phyloP scores from a whole-genome alignment of 768 basidiomycete genomes.

The Gyrodon lividus region DNA sequence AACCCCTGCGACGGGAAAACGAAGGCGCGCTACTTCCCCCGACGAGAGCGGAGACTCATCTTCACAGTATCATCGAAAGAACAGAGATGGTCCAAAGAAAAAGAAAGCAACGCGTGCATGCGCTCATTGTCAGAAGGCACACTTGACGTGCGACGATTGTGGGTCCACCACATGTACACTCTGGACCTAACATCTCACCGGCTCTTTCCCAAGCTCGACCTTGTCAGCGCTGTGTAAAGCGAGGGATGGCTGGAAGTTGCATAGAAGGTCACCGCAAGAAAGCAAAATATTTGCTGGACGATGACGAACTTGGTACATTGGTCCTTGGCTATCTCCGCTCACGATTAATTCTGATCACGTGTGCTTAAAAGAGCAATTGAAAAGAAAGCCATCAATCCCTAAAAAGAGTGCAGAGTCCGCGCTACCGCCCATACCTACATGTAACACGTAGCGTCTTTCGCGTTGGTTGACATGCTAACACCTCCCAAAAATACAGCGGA shows the following conservation, averaged over 20 bases:
- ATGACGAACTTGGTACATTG: slow-evolving; percentile 81
- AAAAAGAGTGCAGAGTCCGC: slow-evolving; percentile 32
- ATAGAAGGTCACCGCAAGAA: slow-evolving; percentile 96
- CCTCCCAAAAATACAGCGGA: slow-evolving; percentile 38
- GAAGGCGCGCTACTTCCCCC: slow-evolving; percentile 61
- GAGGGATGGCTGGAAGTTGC: slow-evolving; percentile 84
- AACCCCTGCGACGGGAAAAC: slow-evolving; percentile 44
- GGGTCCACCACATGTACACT: slow-evolving; percentile 34
- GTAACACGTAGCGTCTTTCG: slow-evolving; percentile 25
- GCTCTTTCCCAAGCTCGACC: slow-evolving; percentile 69
- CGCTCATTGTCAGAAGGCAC: slow-evolving; percentile 94
- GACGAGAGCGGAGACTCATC: slow-evolving; percentile 55
- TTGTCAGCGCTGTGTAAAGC: slow-evolving; percentile 93
- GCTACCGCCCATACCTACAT: slow-evolving; percentile 26
- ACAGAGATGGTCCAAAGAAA: slow-evolving; percentile 82
- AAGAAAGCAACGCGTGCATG: slow-evolving; percentile 95
- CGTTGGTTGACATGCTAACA: slow-evolving; percentile 9
- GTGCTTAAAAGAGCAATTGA: slow-evolving; percentile 39
- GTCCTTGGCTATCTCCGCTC: slow-evolving; percentile 1
- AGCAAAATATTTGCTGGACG: slow-evolving; percentile 94
- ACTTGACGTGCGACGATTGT: slow-evolving; percentile 99
- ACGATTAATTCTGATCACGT: slow-evolving; percentile 24
- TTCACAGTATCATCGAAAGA: slow-evolving; percentile 46
- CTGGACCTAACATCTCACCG: slow-evolving; percentile 10
- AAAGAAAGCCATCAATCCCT: slow-evolving; percentile 28